A percentile compares a stretch with the other conserved stretches of the same genome.
Evolutionary conservation across 73 alveolate genomes (phyloP).

Genomic region (Tetrahymena elliotti): DNA sequence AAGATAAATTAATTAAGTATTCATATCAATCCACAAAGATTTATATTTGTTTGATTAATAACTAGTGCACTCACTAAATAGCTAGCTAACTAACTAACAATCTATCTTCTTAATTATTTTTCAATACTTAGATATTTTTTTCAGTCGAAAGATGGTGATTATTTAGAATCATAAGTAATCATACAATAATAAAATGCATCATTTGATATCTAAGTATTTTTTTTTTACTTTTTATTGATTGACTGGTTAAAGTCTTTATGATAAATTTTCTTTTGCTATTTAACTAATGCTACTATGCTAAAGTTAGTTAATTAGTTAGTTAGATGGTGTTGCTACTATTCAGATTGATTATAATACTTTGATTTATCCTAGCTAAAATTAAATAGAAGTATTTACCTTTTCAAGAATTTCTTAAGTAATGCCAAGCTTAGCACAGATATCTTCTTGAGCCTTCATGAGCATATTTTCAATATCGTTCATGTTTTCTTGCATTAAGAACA

Average conservation of each 20-base stretch:
- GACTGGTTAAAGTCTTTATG: background rate
- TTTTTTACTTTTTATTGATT: too few species aligned
- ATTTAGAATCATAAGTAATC: background rate
- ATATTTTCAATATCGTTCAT: constrained; percentile 33
- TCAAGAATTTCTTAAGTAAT: constrained; percentile 27
- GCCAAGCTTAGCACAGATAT: constrained; percentile 34
- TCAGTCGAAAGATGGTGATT: constrained; percentile 1
- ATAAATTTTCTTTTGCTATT: background rate
- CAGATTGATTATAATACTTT: background rate
- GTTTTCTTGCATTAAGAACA: constrained; percentile 12
- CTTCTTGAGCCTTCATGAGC: constrained; percentile 43
- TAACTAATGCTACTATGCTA: background rate
- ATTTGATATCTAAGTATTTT: background rate
- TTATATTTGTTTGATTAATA: too few species aligned
- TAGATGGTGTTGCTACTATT: background rate
- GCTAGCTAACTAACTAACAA: too few species aligned
- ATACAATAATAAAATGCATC: background rate
- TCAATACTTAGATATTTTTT: background rate
- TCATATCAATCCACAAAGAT: background rate
- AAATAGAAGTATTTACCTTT: background rate
- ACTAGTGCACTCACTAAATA: too few species aligned
- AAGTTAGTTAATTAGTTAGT: too few species aligned
- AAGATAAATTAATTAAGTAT: background rate
- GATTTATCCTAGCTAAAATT: background rate
- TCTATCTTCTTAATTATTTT: too few species aligned